Evolutionary conservation across 2,329 filamentous ascomycete species (phyloP), one percentile per base, ranked within the genome.

Genomic region (Hypoxylon sp.): DNA sequence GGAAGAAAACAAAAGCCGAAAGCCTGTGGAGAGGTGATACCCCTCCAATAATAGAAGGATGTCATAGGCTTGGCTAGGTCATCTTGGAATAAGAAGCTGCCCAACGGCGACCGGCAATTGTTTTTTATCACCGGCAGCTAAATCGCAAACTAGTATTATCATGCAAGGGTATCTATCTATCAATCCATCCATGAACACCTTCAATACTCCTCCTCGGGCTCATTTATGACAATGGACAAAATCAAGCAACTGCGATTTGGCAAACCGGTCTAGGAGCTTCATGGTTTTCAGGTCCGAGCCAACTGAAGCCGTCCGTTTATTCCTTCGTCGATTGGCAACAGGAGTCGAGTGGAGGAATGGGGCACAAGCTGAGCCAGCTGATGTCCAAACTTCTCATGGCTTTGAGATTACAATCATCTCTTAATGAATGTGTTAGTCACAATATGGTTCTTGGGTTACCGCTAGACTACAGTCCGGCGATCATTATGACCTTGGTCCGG

Each of bases 1-100:
- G 56, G 45, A 57, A 32, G 56, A 59, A 53, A 54, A 40, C 56
- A 57, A 57, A 46, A 59, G 56, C 56, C 56, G 56, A 59, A 29
- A 32, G 51, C 41, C 29, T 59, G 56, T 57, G 56, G 56, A 59
- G 53, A 59, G 53, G 46, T 25, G 43, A 36, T 51, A 47, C 49
- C 53, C 49, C 55, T 55, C 55, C 51, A 55, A 49, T 55, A 29
- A 58, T 29, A 36, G 30, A 25, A 49, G 27, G 27, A 57, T 46
- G 38, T 37, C 30, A 48, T 48, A 26, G 45, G 52, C 55, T 59
- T 59, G 49, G 55, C 55, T 46, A 34, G 17, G 37, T 21, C 50
- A 47, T 51, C 52, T 44, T 53, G 42, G 44, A 56, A 41, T 32
- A 20, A 40, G 46, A 51, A 43, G 34, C 40, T 51, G 47, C 55